Base-by-base conservation (phyloP, 176 grass and related monocot species). In the Eremochloa ophiuroides region DNA sequence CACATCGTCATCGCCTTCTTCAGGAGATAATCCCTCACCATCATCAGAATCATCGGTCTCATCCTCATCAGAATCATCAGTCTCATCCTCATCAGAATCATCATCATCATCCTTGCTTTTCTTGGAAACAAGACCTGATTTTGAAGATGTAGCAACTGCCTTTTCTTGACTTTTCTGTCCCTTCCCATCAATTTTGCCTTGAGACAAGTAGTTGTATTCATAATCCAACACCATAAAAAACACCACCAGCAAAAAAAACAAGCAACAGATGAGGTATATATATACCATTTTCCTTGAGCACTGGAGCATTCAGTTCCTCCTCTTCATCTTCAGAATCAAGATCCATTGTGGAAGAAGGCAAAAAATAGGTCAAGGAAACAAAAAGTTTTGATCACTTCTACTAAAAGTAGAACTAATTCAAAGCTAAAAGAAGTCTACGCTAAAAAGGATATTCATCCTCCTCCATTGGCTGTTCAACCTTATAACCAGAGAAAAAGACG, bases 401-500 rank as follows among this genome's bases (percentile, higher is more conserved):
- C 25, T 15, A 0, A 23, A n/a, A 37, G 30, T 4, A 27, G 1
- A 46, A 16, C 67, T 26, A 16, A 37, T 33, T 39, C 7, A 53
- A 51, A n/a, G 85, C 3, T 55, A 20, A 15, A 14, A 38, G 16
- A 16, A 38, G n/a, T 33, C 7, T 40, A 56, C 22, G 77, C 2
- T 33, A n/a, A 18, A 62, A 91, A 97, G 87, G 86, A 97, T 89
- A 84, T 93, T 77, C 80, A 43, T 88, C 89, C 74, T 69, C 83
- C 8, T 77, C 89, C 7, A 18, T 34, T 34, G 55, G 79, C 56
- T 84, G 62, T 17, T 76, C 55, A 73, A 89, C 89, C 71, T 91
- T 97, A 73, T 97, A 97, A 17, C 95, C 95, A 79, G 83, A 60
- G 65, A 97, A 97, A 75, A 85, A 83, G 14, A 97, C 88, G 20